Percentiles rank a stretch among this genome's conserved stretches.
Evolutionary conservation across 2,329 filamentous ascomycete species (phyloP).

Genomic region (Cryoendolithus antarcticus): DNA sequence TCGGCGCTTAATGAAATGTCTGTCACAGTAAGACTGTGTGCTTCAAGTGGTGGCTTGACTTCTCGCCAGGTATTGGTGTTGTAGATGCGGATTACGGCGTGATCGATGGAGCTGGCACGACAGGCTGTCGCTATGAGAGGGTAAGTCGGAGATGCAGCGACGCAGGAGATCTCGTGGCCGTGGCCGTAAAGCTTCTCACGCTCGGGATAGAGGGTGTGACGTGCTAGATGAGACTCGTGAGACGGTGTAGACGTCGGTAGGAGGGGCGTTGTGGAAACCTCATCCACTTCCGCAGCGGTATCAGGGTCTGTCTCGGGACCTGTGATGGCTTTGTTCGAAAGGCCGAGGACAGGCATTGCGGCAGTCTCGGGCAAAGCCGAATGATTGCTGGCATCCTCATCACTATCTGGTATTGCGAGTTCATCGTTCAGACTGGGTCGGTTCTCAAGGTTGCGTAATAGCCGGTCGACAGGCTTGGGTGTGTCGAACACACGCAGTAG

Average conservation of each 20-base stretch:
- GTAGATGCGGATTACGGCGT: conserved; percentile 86
- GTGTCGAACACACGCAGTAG: conserved; percentile 91
- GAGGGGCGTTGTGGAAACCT: conserved; percentile 34
- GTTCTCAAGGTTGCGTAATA: conserved; percentile 25
- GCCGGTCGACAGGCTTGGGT: conserved; percentile 66
- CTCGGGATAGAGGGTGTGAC: conserved; percentile 91
- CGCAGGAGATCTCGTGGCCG: conserved; percentile 87
- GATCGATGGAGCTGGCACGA: conserved; percentile 81
- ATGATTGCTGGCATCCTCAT: not conserved
- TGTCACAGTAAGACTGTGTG: conserved; percentile 78
- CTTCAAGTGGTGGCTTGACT: conserved; percentile 66
- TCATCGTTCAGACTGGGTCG: conserved; percentile 29
- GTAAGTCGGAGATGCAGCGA: conserved; percentile 65
- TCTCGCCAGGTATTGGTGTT: conserved; percentile 82
- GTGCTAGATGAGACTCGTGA: conserved; percentile 76
- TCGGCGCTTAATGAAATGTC: conserved; percentile 67
- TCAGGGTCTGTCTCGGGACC: conserved; percentile 32
- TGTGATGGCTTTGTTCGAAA: conserved; percentile 84
- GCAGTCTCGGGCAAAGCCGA: conserved; percentile 63
- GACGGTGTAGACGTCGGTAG: conserved; percentile 63
- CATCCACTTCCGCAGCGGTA: conserved; percentile 51
- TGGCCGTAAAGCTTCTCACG: conserved; percentile 95
- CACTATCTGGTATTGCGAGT: not conserved
- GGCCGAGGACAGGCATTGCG: conserved; percentile 84
- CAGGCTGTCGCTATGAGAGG: conserved; percentile 78